phyloP scores from a whole-genome alignment of 2,329 filamentous ascomycete genomes.

The Botrytis elliptica region DNA sequence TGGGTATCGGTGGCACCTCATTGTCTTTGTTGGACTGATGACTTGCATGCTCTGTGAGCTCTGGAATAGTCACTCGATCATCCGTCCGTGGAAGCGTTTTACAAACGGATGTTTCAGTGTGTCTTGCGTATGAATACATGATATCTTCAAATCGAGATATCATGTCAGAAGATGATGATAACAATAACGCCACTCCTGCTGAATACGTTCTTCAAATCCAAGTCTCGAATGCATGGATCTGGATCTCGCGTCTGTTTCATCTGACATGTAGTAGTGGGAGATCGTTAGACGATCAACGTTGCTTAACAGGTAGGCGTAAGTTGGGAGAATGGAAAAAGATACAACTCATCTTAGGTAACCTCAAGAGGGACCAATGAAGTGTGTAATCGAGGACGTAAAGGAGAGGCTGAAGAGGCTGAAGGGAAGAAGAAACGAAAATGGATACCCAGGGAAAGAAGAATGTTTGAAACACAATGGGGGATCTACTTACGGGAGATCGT shows the following conservation, averaged over 20 bases:
- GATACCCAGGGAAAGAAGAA: not conserved
- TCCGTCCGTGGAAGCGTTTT: not conserved
- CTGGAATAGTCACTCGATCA: not conserved
- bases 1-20: not conserved
- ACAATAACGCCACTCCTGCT: not conserved
- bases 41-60: not conserved
- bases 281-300: not conserved
- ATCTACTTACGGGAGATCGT: not conserved
- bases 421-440: not conserved
- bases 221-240: not conserved
- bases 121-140: not conserved
- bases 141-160: not conserved
- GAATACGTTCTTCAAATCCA: not conserved
- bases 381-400: not conserved
- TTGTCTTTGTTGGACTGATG: not conserved
- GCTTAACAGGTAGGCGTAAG: not conserved
- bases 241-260: not conserved
- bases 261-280: not conserved
- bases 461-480: not conserved
- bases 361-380: not conserved
- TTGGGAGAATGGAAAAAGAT: not conserved
- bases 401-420: not conserved
- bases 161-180: not conserved
- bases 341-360: not conserved
- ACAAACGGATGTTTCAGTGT: not conserved